A percentile compares a stretch with the other conserved stretches of the same genome.
Evolutionary conservation across 2,329 filamentous ascomycete species (phyloP).

Genomic region (Arthrobotrys sinensis): DNA sequence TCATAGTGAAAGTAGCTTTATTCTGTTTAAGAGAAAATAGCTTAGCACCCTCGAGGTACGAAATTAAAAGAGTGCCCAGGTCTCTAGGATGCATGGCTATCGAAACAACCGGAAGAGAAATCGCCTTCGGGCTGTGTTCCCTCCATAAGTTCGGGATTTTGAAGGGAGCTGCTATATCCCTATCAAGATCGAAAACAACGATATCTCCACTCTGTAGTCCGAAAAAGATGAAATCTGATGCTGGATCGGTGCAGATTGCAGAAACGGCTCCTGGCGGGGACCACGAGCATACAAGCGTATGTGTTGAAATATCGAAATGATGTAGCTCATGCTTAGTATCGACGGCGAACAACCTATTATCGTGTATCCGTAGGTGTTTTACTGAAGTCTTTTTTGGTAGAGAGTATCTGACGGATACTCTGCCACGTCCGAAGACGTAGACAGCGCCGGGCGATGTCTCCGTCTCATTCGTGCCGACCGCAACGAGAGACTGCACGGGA

Average conservation of each 20-base stretch:
- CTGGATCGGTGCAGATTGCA: conserved; percentile 84
- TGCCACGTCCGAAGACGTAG: conserved; percentile 86
- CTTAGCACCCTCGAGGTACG: conserved; percentile 89
- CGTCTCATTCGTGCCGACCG: conserved; percentile 89
- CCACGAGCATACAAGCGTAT: conserved; percentile 53
- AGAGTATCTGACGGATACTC: conserved; percentile 82
- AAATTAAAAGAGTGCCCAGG: conserved; percentile 90
- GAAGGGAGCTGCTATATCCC: conserved; percentile 79
- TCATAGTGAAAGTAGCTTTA: conserved; percentile 81
- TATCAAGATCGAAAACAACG: conserved; percentile 92
- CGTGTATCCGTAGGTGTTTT: conserved; percentile 84
- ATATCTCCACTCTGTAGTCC: conserved; percentile 87
- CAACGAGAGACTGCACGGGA: conserved; percentile 91
- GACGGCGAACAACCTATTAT: conserved; percentile 85
- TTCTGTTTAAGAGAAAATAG: conserved; percentile 97
- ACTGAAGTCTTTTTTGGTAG: conserved; percentile 82
- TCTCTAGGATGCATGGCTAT: conserved; percentile 91
- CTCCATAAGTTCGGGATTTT: conserved; percentile 90
- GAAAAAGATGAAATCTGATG: conserved; percentile 92
- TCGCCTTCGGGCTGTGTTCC: conserved; percentile 78
- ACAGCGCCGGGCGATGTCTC: conserved; percentile 81
- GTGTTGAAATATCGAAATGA: conserved; percentile 76
- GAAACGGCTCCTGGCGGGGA: conserved; percentile 82
- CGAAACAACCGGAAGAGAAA: conserved; percentile 78
- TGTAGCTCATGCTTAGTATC: conserved; percentile 88